A percentile compares a stretch with the other conserved stretches of the same genome.
These are phyloP conservation scores for Zostera marina DNA, from an alignment of 116 monocot species.

Conservation along the genomic window DNA sequence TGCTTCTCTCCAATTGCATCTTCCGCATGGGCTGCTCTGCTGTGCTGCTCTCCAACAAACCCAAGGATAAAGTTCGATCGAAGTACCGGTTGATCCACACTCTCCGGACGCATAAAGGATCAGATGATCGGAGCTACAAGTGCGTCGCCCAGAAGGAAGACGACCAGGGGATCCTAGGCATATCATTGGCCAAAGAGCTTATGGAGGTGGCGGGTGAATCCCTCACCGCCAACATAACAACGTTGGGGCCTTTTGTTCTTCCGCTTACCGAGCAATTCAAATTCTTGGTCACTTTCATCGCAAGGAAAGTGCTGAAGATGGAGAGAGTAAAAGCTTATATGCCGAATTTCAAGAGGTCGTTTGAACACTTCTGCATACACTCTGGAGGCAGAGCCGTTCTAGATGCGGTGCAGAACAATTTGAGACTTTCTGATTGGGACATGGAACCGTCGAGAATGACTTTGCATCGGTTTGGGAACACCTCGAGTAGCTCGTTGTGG, in stretches of 20 bases:
- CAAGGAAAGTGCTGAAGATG: conserved; percentile 13
- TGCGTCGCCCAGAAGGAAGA: conserved; percentile 39
- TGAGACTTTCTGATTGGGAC: conserved; percentile 13
- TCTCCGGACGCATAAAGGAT: conserved; percentile 32
- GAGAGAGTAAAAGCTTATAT: conserved; percentile 31
- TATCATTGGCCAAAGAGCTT: conserved; percentile 37
- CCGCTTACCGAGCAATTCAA: conserved; percentile 32
- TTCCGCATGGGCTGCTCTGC: conserved; percentile 59
- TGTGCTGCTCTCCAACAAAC: conserved; percentile 33
- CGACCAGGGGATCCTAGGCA: conserved; percentile 12
- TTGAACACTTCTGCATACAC: conserved; percentile 76
- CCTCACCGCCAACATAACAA: conserved; percentile 38
- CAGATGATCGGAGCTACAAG: conserved; percentile 16
- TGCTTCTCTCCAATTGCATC: conserved; percentile 47
- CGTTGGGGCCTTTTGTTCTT: conserved; percentile 36
- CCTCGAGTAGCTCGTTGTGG: conserved; percentile 23
- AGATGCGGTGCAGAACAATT: conserved; percentile 52
- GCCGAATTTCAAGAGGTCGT: conserved; percentile 46
- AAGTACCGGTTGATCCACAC: conserved; percentile 36
- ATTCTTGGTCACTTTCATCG: conserved; percentile 9
- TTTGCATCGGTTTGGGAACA: conserved; percentile 21
- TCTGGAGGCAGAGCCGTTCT: conserved; percentile 60
- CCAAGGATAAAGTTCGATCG: conserved; percentile 13
- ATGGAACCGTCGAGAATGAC: conserved; percentile 26
- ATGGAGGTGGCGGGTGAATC: conserved; percentile 39